A percentile compares a stretch with the other conserved stretches of the same genome.
Evolutionary conservation across 2,329 filamentous ascomycete species (phyloP).

Genomic region (Epichloe scottii): DNA sequence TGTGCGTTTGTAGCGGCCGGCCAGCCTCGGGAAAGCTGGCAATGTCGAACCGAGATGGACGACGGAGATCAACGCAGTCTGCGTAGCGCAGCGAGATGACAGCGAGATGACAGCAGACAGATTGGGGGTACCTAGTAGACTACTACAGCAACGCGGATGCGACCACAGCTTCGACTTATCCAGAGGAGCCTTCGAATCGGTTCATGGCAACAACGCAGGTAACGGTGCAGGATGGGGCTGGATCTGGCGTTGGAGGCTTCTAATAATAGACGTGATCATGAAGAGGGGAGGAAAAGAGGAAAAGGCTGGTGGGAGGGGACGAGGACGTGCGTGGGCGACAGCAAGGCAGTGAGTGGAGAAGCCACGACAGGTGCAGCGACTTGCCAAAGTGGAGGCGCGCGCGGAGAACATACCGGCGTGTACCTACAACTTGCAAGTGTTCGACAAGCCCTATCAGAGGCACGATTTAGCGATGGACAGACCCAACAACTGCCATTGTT

Average conservation of each 20-base stretch:
- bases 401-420: no score
- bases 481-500: no score
- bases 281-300: slow-evolving; percentile 12
- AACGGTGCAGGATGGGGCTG: slow-evolving; percentile 28
- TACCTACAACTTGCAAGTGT: no score
- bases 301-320: slow-evolving; percentile 1
- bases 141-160: no score
- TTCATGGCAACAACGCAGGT: neutral
- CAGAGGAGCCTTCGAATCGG: neutral
- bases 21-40: neutral
- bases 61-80: neutral
- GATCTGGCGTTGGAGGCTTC: slow-evolving; percentile 36
- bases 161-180: no score
- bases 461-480: no score
- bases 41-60: neutral
- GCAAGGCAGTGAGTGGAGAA: no score
- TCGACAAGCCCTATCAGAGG: no score
- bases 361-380: no score
- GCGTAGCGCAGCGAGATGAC: neutral
- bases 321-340: neutral
- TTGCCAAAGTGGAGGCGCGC: no score
- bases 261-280: slow-evolving; percentile 37
- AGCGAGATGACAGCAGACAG: neutral
- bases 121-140: no score
- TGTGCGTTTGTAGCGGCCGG: neutral